Evolutionary conservation across 1,139 yeast species (phyloP).

Genomic region (Yamadazyma friedrichii): DNA sequence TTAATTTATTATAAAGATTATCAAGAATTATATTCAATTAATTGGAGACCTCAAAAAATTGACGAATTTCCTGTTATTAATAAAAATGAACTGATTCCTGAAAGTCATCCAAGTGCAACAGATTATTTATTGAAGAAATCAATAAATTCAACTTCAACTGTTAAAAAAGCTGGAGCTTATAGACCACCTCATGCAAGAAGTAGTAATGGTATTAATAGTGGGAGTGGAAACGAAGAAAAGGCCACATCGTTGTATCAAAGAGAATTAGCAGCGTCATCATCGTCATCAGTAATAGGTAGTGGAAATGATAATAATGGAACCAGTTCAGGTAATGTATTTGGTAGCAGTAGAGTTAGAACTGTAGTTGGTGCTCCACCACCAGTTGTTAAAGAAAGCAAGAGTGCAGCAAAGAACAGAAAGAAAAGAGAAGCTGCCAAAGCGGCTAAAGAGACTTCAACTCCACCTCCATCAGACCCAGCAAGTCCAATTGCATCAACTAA

Average conservation of each 20-base stretch:
- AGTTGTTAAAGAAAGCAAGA: constrained; percentile 48
- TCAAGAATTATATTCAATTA: constrained; percentile 74
- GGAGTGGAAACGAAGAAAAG: constrained; percentile 27
- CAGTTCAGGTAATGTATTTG: constrained; percentile 13
- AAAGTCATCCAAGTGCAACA: constrained; percentile 65
- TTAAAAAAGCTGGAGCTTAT: constrained; percentile 78
- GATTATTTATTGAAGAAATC: constrained; percentile 51
- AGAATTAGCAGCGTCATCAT: constrained; percentile 33
- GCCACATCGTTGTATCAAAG: constrained; percentile 55
- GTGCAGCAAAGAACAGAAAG: constrained; percentile 74
- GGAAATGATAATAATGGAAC: constrained; percentile 18
- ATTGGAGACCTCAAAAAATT: constrained; percentile 82
- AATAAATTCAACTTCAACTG: constrained; percentile 36
- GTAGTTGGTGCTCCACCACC: constrained; percentile 49
- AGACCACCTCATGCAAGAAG: constrained; percentile 93
- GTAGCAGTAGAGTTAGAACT: constrained; percentile 27
- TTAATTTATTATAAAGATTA: constrained; percentile 76
- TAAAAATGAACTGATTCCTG: constrained; percentile 53
- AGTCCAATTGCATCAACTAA: constrained; percentile 17
- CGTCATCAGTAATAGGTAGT: constrained; percentile 4
- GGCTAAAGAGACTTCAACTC: constrained; percentile 24
- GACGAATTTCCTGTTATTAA: constrained; percentile 59
- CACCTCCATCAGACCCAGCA: constrained; percentile 12
- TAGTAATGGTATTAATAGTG: constrained; percentile 3
- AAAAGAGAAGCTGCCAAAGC: constrained; percentile 53